Conservation (phyloP, 495 filamentous ascomycete genomes). For the Penicillium cataractarum region DNA sequence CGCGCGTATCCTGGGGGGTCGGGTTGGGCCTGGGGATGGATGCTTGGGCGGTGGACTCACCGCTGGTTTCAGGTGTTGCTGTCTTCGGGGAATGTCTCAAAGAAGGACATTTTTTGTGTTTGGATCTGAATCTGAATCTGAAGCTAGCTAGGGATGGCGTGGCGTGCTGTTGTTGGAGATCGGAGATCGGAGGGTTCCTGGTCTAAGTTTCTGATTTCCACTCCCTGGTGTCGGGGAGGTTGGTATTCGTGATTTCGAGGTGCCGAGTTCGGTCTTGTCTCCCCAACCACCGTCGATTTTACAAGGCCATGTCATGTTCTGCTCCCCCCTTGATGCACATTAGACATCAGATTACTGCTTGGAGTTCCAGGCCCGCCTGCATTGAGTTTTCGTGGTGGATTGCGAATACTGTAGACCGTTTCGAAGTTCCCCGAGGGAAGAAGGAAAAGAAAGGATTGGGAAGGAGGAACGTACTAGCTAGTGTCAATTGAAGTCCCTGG, state of each 20-base stretch:
- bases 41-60: conserved; percentile 5
- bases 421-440: conserved; percentile 17
- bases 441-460: not conserved
- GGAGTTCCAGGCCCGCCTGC: conserved; percentile 8
- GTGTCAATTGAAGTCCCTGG: not conserved
- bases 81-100: not conserved
- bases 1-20: not conserved
- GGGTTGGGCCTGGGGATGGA: conserved; percentile 14
- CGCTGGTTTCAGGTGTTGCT: conserved; percentile 16
- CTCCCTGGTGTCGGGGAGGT: not conserved
- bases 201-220: not conserved
- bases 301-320: not conserved
- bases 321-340: not conserved
- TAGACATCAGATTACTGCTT: not conserved
- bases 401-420: conserved; percentile 16
- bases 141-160: conserved; percentile 8
- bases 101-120: not conserved
- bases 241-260: not conserved
- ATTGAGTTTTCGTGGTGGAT: conserved; percentile 5
- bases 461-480: not conserved
- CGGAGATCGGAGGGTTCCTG: not conserved
- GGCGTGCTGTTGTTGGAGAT: conserved; percentile 1
- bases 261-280: not conserved
- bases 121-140: not conserved
- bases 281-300: not conserved